Conservation (phyloP, 345 rosid species). For the Eucalyptus albens region DNA sequence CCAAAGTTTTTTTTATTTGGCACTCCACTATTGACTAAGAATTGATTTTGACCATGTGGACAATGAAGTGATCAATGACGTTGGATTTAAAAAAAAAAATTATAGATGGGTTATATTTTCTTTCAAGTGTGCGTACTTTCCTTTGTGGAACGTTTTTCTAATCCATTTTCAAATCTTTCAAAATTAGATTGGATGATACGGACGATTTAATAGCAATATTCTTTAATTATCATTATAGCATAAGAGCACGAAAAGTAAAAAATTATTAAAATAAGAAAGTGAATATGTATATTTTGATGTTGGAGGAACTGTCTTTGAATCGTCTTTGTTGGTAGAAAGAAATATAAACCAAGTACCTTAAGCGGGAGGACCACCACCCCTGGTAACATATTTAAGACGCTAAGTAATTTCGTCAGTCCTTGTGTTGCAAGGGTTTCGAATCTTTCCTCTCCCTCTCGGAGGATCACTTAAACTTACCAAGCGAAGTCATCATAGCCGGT, state of each 20-base stretch:
- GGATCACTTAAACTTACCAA: too few species aligned
- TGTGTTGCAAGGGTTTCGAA: too few species aligned
- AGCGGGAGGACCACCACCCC: too few species aligned
- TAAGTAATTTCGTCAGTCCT: accelerated
- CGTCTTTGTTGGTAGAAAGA: accelerated
- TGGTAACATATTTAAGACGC: too few species aligned
- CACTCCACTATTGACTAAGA: not conserved
- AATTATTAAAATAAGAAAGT: too few species aligned
- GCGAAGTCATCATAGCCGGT: too few species aligned
- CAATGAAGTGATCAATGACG: not conserved
- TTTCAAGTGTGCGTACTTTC: not conserved
- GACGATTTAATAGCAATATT: not conserved
- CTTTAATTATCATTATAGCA: too few species aligned
- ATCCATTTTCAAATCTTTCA: not conserved
- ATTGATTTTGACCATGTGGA: not conserved
- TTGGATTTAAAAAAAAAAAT: not conserved
- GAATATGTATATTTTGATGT: too few species aligned
- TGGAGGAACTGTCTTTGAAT: too few species aligned
- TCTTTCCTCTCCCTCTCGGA: accelerated
- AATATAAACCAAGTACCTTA: accelerated
- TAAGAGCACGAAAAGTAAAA: too few species aligned
- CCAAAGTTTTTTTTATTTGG: not conserved
- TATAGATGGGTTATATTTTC: not conserved
- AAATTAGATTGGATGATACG: accelerated
- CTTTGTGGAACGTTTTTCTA: accelerated